These are phyloP conservation scores for Leccinum aurantiacum DNA, from an alignment of 768 basidiomycete species.

Conservation along the genomic window DNA sequence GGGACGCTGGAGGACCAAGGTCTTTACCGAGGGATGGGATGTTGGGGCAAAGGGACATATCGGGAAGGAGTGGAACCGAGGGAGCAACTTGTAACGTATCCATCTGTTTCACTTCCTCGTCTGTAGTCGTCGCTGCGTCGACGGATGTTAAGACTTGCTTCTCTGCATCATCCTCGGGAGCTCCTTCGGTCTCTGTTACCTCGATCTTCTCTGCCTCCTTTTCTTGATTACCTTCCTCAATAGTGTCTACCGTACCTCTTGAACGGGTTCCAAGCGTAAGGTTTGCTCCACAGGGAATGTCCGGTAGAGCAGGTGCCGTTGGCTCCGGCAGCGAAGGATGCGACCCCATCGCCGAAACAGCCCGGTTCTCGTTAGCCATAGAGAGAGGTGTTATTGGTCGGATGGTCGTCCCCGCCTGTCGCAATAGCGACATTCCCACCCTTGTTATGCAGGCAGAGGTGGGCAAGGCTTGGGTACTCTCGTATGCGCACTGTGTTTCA, in stretches of 20 bases:
- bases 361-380: not conserved
- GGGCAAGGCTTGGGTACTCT: constrained; percentile 2
- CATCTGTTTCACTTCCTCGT: constrained; percentile 1
- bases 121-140: not conserved
- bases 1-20: constrained; percentile 5
- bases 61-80: constrained; percentile 12
- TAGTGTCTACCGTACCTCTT: constrained; percentile 1
- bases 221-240: constrained; percentile 17
- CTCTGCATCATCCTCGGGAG: not conserved
- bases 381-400: constrained; percentile 6
- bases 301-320: constrained; percentile 12
- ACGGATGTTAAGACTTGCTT: constrained; percentile 1
- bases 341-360: constrained; percentile 2
- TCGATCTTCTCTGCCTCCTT: not conserved
- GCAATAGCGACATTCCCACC: no score
- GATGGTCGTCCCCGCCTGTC: no score
- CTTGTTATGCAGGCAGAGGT: constrained; percentile 1
- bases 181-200: not conserved
- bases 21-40: constrained; percentile 14
- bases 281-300: constrained; percentile 22
- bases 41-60: constrained; percentile 11
- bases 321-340: constrained; percentile 5
- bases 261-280: constrained; percentile 18
- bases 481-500: constrained; percentile 5
- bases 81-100: not conserved